A percentile compares a stretch with the other conserved stretches of the same genome.
Conservation (phyloP, 306 rosid genomes). For the Glycyrrhiza uralensis region DNA sequence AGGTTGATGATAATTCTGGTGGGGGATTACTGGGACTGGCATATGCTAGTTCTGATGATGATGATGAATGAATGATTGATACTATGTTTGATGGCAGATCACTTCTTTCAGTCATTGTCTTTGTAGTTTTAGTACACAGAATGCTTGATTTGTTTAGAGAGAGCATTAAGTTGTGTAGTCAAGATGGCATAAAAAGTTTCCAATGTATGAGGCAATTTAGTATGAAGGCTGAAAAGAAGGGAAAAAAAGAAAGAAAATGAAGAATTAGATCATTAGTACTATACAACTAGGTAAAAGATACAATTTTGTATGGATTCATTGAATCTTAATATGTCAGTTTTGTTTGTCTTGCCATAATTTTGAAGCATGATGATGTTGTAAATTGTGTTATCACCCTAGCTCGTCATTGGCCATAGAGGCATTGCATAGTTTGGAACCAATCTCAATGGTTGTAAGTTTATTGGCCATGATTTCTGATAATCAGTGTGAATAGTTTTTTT, state of each 20-base stretch:
- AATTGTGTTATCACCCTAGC: not conserved
- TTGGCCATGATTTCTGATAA: no score
- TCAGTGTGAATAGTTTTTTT: no score
- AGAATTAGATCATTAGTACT: not conserved
- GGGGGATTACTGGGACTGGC: conserved; percentile 77
- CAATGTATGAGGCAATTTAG: conserved; percentile 19
- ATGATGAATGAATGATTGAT: conserved; percentile 63
- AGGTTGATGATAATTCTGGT: conserved; percentile 45
- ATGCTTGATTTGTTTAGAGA: conserved; percentile 14
- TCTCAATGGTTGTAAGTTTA: no score
- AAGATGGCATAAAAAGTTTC: conserved; percentile 2
- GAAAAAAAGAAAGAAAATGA: not conserved
- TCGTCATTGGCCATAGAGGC: no score
- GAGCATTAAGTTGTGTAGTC: conserved; percentile 12
- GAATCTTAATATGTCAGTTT: conserved; percentile 27
- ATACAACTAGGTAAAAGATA: conserved; percentile 17
- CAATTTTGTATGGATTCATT: conserved; percentile 23
- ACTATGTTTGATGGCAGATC: conserved; percentile 2
- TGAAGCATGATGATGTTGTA: not conserved
- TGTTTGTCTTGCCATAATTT: not conserved
- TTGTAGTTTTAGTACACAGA: conserved; percentile 36
- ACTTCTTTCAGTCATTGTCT: not conserved
- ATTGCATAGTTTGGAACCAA: no score
- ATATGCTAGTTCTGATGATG: conserved; percentile 87
- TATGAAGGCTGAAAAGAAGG: not conserved